Evolutionary conservation across 352 stramenopile species (phyloP).

Genomic region (Peronospora belbahrii): DNA sequence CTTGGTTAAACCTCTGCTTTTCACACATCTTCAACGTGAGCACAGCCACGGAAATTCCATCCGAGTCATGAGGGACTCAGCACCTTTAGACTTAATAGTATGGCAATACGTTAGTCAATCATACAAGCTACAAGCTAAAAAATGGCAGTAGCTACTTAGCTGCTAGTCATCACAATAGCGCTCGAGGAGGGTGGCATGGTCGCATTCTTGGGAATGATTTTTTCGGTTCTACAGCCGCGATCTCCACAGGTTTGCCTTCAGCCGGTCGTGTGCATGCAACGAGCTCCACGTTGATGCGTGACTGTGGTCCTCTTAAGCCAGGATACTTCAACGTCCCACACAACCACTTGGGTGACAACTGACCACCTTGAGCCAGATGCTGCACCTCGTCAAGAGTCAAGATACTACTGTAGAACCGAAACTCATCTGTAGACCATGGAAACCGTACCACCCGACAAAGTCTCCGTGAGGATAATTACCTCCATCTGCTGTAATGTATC

Average conservation of each 20-base stretch:
- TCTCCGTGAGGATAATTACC: constrained; percentile 18
- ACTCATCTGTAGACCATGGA: constrained; percentile 33
- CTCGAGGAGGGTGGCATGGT: constrained; percentile 2
- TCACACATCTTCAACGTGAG: no score
- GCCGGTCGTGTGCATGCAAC: constrained; percentile 9
- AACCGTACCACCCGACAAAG: constrained; percentile 37
- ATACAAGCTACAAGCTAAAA: no score
- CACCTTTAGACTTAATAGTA: no score
- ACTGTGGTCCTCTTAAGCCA: constrained; percentile 6
- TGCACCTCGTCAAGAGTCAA: constrained; percentile 2
- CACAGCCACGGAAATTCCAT: no score
- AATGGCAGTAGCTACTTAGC: no score
- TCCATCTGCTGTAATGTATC: constrained; percentile 23
- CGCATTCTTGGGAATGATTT: background rate
- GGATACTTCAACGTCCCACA: constrained; percentile 14
- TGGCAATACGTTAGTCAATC: no score
- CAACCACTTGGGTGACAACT: constrained; percentile 4
- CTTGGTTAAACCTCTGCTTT: no score
- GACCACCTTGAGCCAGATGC: constrained; percentile 4
- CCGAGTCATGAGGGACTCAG: no score
- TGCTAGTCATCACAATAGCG: no score
- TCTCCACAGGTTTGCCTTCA: constrained; percentile 8
- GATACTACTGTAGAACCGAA: constrained; percentile 14
- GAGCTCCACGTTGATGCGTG: constrained; percentile 12
- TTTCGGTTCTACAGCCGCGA: constrained; percentile 2